A percentile compares a stretch with the other conserved stretches of the same genome.
These are phyloP conservation scores for Fusarium concolor DNA, from an alignment of 2,329 filamentous ascomycete species.

Conservation along the genomic window DNA sequence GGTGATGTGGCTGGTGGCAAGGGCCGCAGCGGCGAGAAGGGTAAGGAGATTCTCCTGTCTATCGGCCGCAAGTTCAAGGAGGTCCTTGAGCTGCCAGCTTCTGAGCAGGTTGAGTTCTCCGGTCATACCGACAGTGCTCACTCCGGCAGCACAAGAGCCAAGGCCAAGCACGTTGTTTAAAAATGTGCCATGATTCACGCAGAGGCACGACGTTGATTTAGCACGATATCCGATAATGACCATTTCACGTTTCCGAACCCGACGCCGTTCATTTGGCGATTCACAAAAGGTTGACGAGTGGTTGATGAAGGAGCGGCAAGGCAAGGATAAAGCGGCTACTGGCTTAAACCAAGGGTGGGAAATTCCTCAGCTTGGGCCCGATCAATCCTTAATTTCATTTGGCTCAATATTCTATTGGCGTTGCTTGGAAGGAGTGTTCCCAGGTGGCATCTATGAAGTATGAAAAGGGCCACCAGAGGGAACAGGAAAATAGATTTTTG, in stretches of 20 bases:
- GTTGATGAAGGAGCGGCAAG: constrained; percentile 21
- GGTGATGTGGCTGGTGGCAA: constrained; percentile 80
- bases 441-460: constrained; percentile 39
- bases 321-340: constrained; percentile 22
- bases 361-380: constrained; percentile 22
- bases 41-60: constrained; percentile 82
- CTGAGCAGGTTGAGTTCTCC: constrained; percentile 90
- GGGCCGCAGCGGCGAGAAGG: constrained; percentile 82
- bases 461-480: constrained; percentile 39
- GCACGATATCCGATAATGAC: constrained; percentile 45
- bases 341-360: constrained; percentile 15
- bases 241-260: constrained; percentile 39
- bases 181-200: constrained; percentile 16
- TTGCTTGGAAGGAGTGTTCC: constrained; percentile 47
- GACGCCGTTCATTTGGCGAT: constrained; percentile 29
- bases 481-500: constrained; percentile 45
- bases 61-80: constrained; percentile 96
- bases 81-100: constrained; percentile 80
- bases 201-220: constrained; percentile 41
- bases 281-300: constrained; percentile 24
- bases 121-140: constrained; percentile 96
- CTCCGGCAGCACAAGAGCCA: constrained; percentile 92
- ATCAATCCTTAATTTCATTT: constrained; percentile 37
- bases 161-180: constrained; percentile 92
- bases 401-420: constrained; percentile 49